Base-by-base conservation (phyloP, 2,329 filamentous ascomycete species). In the Lachnum nothofagi region DNA sequence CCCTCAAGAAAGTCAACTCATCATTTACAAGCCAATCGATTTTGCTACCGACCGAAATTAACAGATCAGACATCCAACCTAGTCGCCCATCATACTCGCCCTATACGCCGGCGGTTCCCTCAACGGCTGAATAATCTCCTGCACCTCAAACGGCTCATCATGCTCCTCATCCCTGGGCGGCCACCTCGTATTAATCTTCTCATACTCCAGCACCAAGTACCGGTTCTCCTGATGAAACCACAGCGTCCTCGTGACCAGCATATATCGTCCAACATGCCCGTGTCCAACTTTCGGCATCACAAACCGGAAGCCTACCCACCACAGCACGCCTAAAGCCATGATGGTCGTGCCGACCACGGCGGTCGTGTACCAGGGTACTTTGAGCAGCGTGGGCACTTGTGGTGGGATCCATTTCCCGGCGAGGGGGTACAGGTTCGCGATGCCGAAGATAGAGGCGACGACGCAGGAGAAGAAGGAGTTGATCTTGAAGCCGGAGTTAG, bases 151-250 rank as follows among this genome's bases (percentile, higher is more conserved):
- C 25, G 25, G 25, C 25, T 29, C 25, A 6, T 12, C 12, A 29
- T 29, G 25, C 19, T 34, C 44, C 3, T 33, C 44, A 19, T 27
- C 37, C 17, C 19, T 47, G 9, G 44, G 39, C 35, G 41, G 37
- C 44, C 44, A 47, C 25, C 44, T 47, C 19, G 42, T 42, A 38
- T 47, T 37, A 42, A 47, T 47, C 19, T 47, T 37, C 27, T 47
- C 44, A 42, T 47, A 47, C 14, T 47, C 44, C 2, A 47, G 35
- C 23, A 47, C 44, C 37, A 40, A 40, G 14, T 47, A 47, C 34
- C 37, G 33, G 19, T 47, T 41, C 12, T 41, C 19, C 16, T 41
- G 33, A 22, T 38, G 39, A 19, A 47, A 43, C 44, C 44, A 47
- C 25, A 47, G 23, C 35, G 42, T 47, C n/a, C 44, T 25, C 17